Percentiles rank a stretch among this genome's conserved stretches.
These are phyloP conservation scores for Salix brachista DNA, from an alignment of 345 rosid species.

Conservation along the genomic window DNA sequence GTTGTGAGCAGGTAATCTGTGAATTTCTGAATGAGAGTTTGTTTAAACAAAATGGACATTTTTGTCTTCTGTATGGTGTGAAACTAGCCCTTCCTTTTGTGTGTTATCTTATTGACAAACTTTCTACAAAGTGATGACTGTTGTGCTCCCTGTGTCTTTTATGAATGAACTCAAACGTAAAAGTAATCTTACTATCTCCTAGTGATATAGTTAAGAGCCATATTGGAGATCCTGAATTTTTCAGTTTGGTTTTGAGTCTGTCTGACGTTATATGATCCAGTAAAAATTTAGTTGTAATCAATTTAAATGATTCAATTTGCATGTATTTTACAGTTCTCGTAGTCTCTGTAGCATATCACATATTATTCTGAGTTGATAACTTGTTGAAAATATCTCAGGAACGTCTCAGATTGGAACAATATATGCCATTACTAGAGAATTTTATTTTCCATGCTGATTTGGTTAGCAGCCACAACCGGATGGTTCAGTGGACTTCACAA, in stretches of 20 bases:
- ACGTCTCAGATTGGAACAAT: constrained; percentile 54
- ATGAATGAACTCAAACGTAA: neutral
- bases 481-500: constrained; percentile 35
- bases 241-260: neutral
- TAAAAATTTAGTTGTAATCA: neutral
- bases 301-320: neutral
- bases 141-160: neutral
- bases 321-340: neutral
- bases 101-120: neutral
- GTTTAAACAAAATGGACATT: neutral
- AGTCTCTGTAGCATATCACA: neutral
- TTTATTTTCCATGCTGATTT: constrained; percentile 46
- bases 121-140: neutral
- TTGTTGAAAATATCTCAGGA: constrained; percentile 41
- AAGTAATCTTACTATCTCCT: neutral
- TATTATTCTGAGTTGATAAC: constrained; percentile 14
- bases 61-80: neutral
- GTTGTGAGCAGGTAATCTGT: constrained; percentile 46
- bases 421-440: constrained; percentile 61
- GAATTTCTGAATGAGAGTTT: neutral
- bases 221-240: neutral
- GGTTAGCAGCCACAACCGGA: constrained; percentile 28
- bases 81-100: neutral
- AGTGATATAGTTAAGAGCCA: neutral
- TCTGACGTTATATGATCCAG: too few relatives aligned